Percentiles rank a stretch among this genome's conserved stretches.
These are phyloP conservation scores for Alternaria arborescens DNA, from an alignment of 2,329 filamentous ascomycete genomes.

Conservation along the genomic window DNA sequence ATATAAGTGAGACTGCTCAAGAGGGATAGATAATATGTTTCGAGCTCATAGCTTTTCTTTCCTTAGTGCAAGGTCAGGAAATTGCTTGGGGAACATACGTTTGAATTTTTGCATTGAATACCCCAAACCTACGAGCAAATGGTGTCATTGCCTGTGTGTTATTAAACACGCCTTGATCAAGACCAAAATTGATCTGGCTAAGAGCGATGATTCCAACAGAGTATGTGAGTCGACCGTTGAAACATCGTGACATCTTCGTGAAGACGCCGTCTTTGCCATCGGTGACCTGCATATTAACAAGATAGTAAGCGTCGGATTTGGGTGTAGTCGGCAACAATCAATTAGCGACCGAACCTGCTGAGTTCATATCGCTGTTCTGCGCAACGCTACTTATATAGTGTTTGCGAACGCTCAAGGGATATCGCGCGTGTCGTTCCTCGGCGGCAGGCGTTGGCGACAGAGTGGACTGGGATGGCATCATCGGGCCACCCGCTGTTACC, in stretches of 20 bases:
- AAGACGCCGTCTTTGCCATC: background rate
- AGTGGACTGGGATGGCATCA: background rate
- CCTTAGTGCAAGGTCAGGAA: background rate
- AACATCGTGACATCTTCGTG: slow-evolving; percentile 1
- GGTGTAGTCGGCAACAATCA: background rate
- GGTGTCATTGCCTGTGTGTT: background rate
- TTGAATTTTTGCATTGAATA: background rate
- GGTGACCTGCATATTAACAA: background rate
- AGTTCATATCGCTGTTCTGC: too few species aligned
- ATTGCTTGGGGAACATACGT: background rate
- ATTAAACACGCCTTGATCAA: too few species aligned
- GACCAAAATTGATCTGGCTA: too few species aligned
- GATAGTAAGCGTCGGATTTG: background rate
- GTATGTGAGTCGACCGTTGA: background rate
- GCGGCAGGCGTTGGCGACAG: background rate
- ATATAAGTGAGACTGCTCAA: background rate
- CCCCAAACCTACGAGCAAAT: slow-evolving; percentile 3
- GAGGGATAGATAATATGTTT: background rate
- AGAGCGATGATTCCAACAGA: background rate
- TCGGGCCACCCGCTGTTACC: background rate
- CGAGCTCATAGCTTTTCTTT: background rate
- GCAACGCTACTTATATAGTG: too few species aligned
- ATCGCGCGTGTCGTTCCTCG: background rate
- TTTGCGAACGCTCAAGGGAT: background rate
- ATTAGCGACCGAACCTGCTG: too few species aligned